phyloP scores from a whole-genome alignment of 495 filamentous ascomycete genomes.

The Daldinia caldariorum region DNA sequence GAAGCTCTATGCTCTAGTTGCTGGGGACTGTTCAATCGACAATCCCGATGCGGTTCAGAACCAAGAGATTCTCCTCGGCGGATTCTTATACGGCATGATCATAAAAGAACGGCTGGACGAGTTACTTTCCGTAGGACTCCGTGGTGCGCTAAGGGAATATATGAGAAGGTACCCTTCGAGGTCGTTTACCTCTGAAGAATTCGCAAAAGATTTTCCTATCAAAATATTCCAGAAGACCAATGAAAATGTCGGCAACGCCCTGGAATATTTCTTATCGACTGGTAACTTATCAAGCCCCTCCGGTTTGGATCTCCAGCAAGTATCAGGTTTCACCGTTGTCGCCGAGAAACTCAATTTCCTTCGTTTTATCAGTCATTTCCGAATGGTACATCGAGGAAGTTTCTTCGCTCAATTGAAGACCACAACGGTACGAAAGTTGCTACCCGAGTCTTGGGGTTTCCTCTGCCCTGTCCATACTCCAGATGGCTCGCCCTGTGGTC shows the following conservation, averaged over 20 bases:
- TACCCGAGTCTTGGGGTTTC: conserved; percentile 98
- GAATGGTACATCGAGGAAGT: conserved; percentile 97
- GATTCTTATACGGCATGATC: conserved; percentile 93
- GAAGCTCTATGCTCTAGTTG: conserved; percentile 91
- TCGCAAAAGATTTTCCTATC: conserved; percentile 78
- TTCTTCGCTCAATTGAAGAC: conserved; percentile 99
- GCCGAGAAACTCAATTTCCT: conserved; percentile 99
- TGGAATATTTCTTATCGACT: conserved; percentile 97
- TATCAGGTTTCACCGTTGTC: conserved; percentile 93
- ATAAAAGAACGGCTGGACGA: conserved; percentile 95
- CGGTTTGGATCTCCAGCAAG: conserved; percentile 92
- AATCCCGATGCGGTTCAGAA: conserved; percentile 96
- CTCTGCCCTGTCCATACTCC: conserved; percentile 97
- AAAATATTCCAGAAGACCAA: conserved; percentile 82
- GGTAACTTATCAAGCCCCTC: conserved; percentile 91
- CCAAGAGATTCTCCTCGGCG: conserved; percentile 91
- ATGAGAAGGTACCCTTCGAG: conserved; percentile 67
- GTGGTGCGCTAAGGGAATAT: conserved; percentile 73
- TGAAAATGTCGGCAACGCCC: conserved; percentile 83
- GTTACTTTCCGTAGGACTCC: conserved; percentile 73
- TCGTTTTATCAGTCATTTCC: conserved; percentile 98
- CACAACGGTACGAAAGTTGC: conserved; percentile 91
- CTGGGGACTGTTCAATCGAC: conserved; percentile 89
- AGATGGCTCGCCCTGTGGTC: conserved; percentile 92
- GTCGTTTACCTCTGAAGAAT: conserved; percentile 74